Percentiles rank a stretch among this genome's conserved stretches.
These are phyloP conservation scores for Plenodomus biglobosus DNA, from an alignment of 2,329 filamentous ascomycete species.

Conservation along the genomic window DNA sequence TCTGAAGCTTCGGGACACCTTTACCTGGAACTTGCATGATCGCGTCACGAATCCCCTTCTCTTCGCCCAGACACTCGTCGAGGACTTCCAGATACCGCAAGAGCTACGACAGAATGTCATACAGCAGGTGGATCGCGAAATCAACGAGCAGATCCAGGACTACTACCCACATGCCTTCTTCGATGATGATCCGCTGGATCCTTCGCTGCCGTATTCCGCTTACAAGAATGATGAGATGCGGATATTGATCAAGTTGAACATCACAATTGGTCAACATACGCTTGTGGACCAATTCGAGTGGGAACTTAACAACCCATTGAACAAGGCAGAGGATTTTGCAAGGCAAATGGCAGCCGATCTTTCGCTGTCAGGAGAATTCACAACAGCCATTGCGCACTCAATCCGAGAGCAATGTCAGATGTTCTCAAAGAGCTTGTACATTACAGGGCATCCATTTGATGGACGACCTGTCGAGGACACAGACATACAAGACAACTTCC, in stretches of 20 bases:
- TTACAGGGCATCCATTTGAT: slow-evolving; percentile 91
- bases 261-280: slow-evolving; percentile 93
- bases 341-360: slow-evolving; percentile 85
- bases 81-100: slow-evolving; percentile 77
- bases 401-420: slow-evolving; percentile 95
- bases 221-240: slow-evolving; percentile 99
- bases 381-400: slow-evolving; percentile 94
- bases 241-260: slow-evolving; percentile 91
- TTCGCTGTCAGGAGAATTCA: slow-evolving; percentile 91
- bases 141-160: slow-evolving; percentile 87
- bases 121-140: slow-evolving; percentile 70
- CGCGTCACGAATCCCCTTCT: slow-evolving; percentile 75
- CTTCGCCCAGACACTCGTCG: slow-evolving; percentile 86
- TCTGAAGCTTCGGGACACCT: slow-evolving; percentile 92
- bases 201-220: slow-evolving; percentile 83
- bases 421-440: slow-evolving; percentile 90
- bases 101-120: slow-evolving; percentile 60
- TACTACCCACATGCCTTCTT: slow-evolving; percentile 91
- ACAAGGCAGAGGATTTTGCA: slow-evolving; percentile 94
- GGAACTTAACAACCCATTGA: slow-evolving; percentile 95
- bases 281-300: slow-evolving; percentile 97
- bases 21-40: slow-evolving; percentile 98
- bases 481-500: slow-evolving; percentile 81
- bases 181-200: slow-evolving; percentile 86
- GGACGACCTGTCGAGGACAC: slow-evolving; percentile 90